phyloP scores from a whole-genome alignment of 2,329 filamentous ascomycete species.

The Pyricularia pennisetigena region DNA sequence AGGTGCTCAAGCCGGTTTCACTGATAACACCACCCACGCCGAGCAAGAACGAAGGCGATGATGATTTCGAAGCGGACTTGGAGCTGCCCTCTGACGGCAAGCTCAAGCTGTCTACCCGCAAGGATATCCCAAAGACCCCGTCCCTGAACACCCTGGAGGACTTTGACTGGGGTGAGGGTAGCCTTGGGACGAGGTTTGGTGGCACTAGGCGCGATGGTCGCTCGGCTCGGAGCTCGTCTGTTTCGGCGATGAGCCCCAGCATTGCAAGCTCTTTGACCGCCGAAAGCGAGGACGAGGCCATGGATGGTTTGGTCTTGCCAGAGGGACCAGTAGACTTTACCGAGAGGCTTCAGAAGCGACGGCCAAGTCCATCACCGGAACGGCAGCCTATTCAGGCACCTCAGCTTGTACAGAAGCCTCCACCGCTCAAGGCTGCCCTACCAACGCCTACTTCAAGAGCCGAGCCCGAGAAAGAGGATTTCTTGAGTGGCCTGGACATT shows the following conservation, averaged over 20 bases:
- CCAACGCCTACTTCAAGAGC: constrained; percentile 15
- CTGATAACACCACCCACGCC: constrained; percentile 47
- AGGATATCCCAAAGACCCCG: constrained; percentile 54
- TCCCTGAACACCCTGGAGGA: constrained; percentile 56
- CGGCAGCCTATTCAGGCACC: constrained; percentile 20
- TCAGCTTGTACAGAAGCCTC: constrained; percentile 4
- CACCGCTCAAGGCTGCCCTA: constrained; percentile 7
- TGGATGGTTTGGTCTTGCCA: constrained; percentile 83
- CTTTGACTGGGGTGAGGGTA: constrained; percentile 90
- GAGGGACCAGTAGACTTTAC: constrained; percentile 74
- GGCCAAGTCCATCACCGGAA: constrained; percentile 48
- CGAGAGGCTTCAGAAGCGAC: constrained; percentile 64
- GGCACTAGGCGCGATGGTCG: constrained; percentile 74
- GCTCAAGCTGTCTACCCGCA: constrained; percentile 52
- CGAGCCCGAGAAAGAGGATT: constrained; percentile 58
- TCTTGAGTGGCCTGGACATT: constrained; percentile 78
- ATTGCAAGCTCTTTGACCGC: constrained; percentile 82
- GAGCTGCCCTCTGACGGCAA: constrained; percentile 60
- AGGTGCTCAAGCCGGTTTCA: constrained; percentile 38
- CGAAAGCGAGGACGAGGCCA: constrained; percentile 88
- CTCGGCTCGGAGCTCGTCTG: constrained; percentile 75
- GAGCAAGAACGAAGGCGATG: constrained; percentile 36
- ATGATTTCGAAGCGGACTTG: constrained; percentile 64
- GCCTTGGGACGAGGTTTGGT: constrained; percentile 80
- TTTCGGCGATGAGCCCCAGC: constrained; percentile 85